phyloP scores from a whole-genome alignment of 2,329 filamentous ascomycete genomes.

The Diaporthe aspalathi region DNA sequence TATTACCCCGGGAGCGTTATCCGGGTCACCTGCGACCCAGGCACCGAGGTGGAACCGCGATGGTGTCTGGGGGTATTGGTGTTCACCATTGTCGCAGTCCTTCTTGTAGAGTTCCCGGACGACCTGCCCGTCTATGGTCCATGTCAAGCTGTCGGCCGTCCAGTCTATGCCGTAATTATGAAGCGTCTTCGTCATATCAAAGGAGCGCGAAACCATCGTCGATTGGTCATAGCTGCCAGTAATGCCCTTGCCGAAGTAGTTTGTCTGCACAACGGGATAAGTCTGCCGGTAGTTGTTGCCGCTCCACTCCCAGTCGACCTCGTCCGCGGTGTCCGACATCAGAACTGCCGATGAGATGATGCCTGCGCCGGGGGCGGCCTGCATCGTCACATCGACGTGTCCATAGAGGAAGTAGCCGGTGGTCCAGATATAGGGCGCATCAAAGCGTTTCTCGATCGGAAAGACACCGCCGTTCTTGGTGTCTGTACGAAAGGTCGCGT shows the following conservation, averaged over 20 bases:
- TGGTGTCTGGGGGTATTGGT: slow-evolving; percentile 25
- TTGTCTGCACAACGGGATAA: slow-evolving; percentile 10
- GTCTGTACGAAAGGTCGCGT: slow-evolving; percentile 11
- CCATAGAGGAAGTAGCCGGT: slow-evolving; percentile 23
- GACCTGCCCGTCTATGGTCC: slow-evolving; percentile 7
- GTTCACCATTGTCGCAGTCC: slow-evolving; percentile 10
- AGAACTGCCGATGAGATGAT: slow-evolving; percentile 11
- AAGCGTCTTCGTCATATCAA: slow-evolving; percentile 6
- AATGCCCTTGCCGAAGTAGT: slow-evolving; percentile 25
- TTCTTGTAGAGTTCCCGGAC: slow-evolving; percentile 10
- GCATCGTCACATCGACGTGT: slow-evolving; percentile 16
- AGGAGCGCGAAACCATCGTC: not conserved
- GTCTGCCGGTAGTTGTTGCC: not conserved
- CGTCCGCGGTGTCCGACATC: slow-evolving; percentile 4
- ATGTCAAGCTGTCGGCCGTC: slow-evolving; percentile 19
- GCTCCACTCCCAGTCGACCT: slow-evolving; percentile 32
- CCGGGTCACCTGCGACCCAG: slow-evolving; percentile 22
- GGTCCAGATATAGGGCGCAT: slow-evolving; percentile 29
- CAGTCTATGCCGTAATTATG: slow-evolving; percentile 28
- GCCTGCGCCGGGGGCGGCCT: slow-evolving; percentile 17
- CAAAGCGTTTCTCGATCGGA: slow-evolving; percentile 7
- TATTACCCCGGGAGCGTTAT: not conserved
- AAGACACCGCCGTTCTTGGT: slow-evolving; percentile 10
- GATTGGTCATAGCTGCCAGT: slow-evolving; percentile 25
- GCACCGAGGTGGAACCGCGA: slow-evolving; percentile 26